Evolutionary conservation across 73 alveolate species (phyloP).

Genomic region (Paramecium sexaurelia): DNA sequence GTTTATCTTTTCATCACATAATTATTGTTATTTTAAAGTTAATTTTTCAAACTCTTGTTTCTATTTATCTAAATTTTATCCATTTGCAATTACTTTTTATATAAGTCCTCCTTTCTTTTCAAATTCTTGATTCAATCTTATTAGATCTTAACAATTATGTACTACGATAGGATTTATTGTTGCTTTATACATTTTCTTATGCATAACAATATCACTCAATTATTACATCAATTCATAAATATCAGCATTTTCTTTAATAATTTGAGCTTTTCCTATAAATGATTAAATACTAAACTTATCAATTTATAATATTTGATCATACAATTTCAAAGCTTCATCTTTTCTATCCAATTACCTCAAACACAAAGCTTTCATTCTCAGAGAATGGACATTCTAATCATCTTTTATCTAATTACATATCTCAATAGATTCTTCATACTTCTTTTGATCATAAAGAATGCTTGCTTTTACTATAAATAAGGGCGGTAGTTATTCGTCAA

Average conservation of each 20-base stretch:
- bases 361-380: constrained; percentile 14
- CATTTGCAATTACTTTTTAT: not conserved
- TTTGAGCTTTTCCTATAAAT: not conserved
- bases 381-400: not conserved
- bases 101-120: not conserved
- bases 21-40: not conserved
- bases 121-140: not conserved
- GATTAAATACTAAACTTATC: not conserved
- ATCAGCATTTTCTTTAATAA: not conserved
- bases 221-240: not conserved
- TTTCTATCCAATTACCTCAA: not conserved
- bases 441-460: not conserved
- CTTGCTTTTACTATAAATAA: not conserved
- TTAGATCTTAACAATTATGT: not conserved
- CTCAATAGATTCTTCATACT: constrained; percentile 28
- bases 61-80: not conserved
- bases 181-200: constrained; percentile 9
- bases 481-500: not conserved
- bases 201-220: not conserved
- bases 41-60: not conserved
- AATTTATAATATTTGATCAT: not conserved
- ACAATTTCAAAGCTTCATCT: constrained; percentile 2
- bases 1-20: not conserved
- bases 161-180: constrained; percentile 26
- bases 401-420: not conserved